phyloP scores from a whole-genome alignment of 2,329 filamentous ascomycete species.

The Colletotrichum sp. region DNA sequence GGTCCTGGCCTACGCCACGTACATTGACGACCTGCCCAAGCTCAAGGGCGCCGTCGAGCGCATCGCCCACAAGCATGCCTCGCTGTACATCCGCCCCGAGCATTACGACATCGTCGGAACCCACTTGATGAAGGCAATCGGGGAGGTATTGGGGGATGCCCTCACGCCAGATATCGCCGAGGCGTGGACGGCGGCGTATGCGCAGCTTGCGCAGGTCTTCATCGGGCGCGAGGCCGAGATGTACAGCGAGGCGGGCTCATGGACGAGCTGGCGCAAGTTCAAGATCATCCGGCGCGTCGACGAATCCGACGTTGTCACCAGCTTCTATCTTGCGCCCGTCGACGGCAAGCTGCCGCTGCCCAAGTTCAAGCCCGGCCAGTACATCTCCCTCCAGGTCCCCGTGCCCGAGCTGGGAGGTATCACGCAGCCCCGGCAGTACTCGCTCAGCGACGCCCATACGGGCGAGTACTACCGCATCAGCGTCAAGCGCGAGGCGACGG shows the following conservation, averaged over 20 bases:
- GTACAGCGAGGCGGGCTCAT: slow-evolving; percentile 54
- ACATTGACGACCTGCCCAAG: slow-evolving; percentile 72
- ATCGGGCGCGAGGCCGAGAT: slow-evolving; percentile 67
- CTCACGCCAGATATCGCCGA: slow-evolving; percentile 69
- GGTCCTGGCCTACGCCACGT: slow-evolving; percentile 72
- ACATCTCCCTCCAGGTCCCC: slow-evolving; percentile 68
- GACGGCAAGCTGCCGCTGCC: slow-evolving; percentile 61
- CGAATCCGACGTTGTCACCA: slow-evolving; percentile 66
- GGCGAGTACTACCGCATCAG: slow-evolving; percentile 72
- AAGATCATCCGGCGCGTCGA: slow-evolving; percentile 62
- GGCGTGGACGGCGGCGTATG: slow-evolving; percentile 76
- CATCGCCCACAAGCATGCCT: slow-evolving; percentile 79
- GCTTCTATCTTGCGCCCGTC: slow-evolving; percentile 71
- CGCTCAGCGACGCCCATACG: slow-evolving; percentile 62
- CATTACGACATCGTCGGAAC: slow-evolving; percentile 75
- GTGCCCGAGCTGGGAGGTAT: slow-evolving; percentile 64
- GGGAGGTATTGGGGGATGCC: slow-evolving; percentile 67
- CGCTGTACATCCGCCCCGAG: slow-evolving; percentile 69
- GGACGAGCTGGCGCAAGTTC: slow-evolving; percentile 56
- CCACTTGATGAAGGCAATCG: slow-evolving; percentile 71
- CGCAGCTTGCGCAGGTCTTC: slow-evolving; percentile 72
- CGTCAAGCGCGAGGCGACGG: slow-evolving; percentile 65
- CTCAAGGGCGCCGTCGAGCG: slow-evolving; percentile 64
- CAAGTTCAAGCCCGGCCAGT: slow-evolving; percentile 71
- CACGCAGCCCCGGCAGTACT: slow-evolving; percentile 77